These are phyloP conservation scores for Suillus subalutaceus DNA, from an alignment of 768 basidiomycete species.

Conservation along the genomic window DNA sequence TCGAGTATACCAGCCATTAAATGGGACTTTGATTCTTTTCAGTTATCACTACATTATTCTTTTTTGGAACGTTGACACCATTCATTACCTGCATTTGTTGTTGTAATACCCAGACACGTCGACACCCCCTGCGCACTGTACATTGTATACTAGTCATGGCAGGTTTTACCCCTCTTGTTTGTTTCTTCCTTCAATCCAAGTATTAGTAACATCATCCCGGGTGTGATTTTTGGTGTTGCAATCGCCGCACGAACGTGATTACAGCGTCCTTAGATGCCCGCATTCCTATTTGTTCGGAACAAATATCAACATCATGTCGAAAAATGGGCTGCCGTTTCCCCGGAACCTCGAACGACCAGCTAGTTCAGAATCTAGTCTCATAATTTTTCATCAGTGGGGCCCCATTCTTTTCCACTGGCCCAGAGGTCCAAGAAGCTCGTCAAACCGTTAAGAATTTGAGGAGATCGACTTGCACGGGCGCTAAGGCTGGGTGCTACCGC, in stretches of 20 bases:
- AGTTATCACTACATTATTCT: conserved; percentile 17
- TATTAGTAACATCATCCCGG: conserved; percentile 16
- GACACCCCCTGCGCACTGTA: conserved; percentile 10
- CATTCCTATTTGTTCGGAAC: conserved; percentile 32
- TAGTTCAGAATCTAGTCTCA: conserved; percentile 7
- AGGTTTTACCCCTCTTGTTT: conserved; percentile 14
- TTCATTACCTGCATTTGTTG: conserved; percentile 15
- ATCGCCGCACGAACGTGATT: not conserved
- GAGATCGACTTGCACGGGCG: conserved; percentile 53
- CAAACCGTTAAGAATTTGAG: conserved; percentile 65
- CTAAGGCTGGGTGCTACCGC: conserved; percentile 2
- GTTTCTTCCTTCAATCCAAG: not conserved
- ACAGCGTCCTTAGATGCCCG: conserved; percentile 11
- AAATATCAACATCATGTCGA: conserved; percentile 38
- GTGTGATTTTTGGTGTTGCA: conserved; percentile 8
- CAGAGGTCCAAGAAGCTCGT: conserved; percentile 55
- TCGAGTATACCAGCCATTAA: conserved; percentile 60
- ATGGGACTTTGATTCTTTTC: conserved; percentile 10
- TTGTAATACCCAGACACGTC: conserved; percentile 13
- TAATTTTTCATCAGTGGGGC: conserved; percentile 16
- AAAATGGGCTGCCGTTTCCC: conserved; percentile 35
- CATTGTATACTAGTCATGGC: conserved; percentile 7
- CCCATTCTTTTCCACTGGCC: conserved; percentile 8
- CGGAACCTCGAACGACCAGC: conserved; percentile 23
- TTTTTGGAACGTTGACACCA: conserved; percentile 4